Conservation (phyloP, 2,329 filamentous ascomycete species). For the Colletotrichum agaves region DNA sequence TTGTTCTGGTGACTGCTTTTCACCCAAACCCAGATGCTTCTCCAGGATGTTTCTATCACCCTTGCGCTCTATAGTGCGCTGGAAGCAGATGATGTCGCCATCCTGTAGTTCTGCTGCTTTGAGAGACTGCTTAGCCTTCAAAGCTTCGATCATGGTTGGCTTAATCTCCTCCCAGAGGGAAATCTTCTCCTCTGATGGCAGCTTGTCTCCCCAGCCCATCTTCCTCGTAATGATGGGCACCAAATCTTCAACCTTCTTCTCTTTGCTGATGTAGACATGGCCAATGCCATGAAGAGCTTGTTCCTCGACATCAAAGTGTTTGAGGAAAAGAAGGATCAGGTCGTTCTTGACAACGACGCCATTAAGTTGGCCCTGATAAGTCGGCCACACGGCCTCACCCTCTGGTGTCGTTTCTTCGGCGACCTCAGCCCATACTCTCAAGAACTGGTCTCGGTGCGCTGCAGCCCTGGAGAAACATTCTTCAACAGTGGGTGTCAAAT, state of each 20-base stretch:
- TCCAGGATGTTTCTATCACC: conserved; percentile 50
- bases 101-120: conserved; percentile 95
- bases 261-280: conserved; percentile 87
- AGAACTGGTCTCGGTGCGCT: conserved; percentile 73
- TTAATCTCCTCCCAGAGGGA: conserved; percentile 98
- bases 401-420: conserved; percentile 73
- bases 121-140: conserved; percentile 91
- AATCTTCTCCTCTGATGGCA: conserved; percentile 69
- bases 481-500: conserved; percentile 80
- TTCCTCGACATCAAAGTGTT: conserved; percentile 84
- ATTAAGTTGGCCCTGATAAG: conserved; percentile 67
- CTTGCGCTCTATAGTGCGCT: conserved; percentile 68
- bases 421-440: conserved; percentile 89
- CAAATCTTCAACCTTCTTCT: conserved; percentile 88
- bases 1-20: conserved; percentile 52
- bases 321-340: conserved; percentile 86
- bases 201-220: conserved; percentile 87
- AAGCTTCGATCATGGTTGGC: conserved; percentile 93
- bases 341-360: conserved; percentile 69
- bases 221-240: conserved; percentile 79
- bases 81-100: conserved; percentile 96
- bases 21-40: conserved; percentile 52
- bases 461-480: conserved; percentile 68
- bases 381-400: conserved; percentile 78
- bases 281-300: conserved; percentile 82